A percentile compares a stretch with the other conserved stretches of the same genome.
phyloP scores from a whole-genome alignment of 2,329 filamentous ascomycete genomes.

The Stromatinia cepivora region DNA sequence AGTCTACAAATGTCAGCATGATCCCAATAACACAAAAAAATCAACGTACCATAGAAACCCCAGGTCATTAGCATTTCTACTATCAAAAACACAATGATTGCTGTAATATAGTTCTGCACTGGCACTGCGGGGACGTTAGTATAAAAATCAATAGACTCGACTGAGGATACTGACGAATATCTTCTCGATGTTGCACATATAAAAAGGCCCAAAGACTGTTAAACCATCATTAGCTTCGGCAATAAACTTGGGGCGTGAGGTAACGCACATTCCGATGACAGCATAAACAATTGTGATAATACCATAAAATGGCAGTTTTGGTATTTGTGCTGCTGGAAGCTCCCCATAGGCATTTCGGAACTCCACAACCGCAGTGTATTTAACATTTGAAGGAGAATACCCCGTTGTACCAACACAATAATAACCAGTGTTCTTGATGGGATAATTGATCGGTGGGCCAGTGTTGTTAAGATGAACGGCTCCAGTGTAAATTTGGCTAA shows the following conservation, averaged over 20 bases:
- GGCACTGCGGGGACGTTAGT: conserved; percentile 62
- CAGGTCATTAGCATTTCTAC: conserved; percentile 98
- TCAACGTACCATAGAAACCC: conserved; percentile 80
- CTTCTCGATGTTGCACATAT: conserved; percentile 89
- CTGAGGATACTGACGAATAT: conserved; percentile 65
- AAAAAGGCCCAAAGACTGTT: conserved; percentile 85
- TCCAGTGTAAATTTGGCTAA: conserved; percentile 72
- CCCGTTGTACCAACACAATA: conserved; percentile 85
- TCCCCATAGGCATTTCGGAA: conserved; percentile 97
- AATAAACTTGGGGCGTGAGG: conserved; percentile 20
- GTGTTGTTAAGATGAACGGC: conserved; percentile 80
- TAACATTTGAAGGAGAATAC: conserved; percentile 57
- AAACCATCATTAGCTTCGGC: conserved; percentile 22
- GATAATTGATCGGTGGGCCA: conserved; percentile 70
- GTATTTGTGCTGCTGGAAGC: conserved; percentile 90
- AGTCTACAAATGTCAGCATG: conserved; percentile 61
- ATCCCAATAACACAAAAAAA: neutral
- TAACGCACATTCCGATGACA: conserved; percentile 67
- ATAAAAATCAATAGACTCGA: neutral
- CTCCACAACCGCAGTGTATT: conserved; percentile 80
- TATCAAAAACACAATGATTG: conserved; percentile 90
- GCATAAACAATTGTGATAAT: conserved; percentile 93
- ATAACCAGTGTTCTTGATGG: conserved; percentile 87
- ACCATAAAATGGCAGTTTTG: conserved; percentile 96
- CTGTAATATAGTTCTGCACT: conserved; percentile 98